Evolutionary conservation across 495 filamentous ascomycete species (phyloP), one percentile per base, ranked within the genome.

Genomic region (Pseudomonodictys pantanalensis): DNA sequence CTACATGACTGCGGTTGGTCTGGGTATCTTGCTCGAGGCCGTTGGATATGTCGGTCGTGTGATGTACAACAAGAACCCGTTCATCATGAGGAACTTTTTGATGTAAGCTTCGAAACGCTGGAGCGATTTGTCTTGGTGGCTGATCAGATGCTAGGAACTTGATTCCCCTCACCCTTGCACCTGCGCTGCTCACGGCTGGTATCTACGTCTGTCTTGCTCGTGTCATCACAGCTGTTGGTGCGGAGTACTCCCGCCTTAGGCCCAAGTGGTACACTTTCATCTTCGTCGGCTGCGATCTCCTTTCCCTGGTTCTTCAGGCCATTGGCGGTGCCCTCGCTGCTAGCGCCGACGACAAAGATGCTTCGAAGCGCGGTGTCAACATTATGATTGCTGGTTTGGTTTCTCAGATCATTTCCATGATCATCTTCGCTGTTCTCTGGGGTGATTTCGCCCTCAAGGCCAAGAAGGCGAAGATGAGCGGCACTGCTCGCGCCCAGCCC

Each of bases 321-420:
- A 69, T 72, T 10, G 86, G 86, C 29, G 85, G 85, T 29, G 84
- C 71, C 25, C 71, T 87, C n/a, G 81, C 83, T 6, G 74, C 78
- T 23, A 72, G 73, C 5, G 74, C 77, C 9, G 65, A 69, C 9
- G 77, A 77, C 2, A 71, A 77, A 58, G 55, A 69, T 20, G 52
- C 70, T 45, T 57, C 71, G 1, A 59, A 73, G 2, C 64, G 59
- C 0, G 86, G 86, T n/a, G 76, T 79, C 67, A 72, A 85, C 68
- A 80, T 85, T 71, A 86, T 89, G 82, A 77, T 88, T 50, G 83
- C 81, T 0, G 86, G 86, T 46, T 73, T 89, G 0, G 56, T 76
- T 24, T 79, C 79, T 62, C 81, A 88, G 67, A 77, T 83, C 46
- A 41, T 80, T 51, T 78, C 77, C 7, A 66, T 87, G 45, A 61